These are phyloP conservation scores for Kwoniella europaea DNA, from an alignment of 768 basidiomycete genomes.

Conservation along the genomic window DNA sequence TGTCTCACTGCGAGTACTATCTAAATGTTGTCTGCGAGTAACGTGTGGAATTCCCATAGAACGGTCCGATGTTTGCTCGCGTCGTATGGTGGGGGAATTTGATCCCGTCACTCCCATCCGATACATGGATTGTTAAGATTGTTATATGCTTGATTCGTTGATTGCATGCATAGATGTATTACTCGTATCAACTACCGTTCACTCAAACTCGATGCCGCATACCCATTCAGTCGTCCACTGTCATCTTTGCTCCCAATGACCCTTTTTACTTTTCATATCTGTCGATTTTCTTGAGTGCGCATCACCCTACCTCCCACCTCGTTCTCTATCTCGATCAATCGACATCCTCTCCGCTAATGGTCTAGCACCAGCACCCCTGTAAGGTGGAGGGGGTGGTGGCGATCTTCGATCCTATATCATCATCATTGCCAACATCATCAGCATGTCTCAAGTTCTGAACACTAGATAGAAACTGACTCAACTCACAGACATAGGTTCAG, in stretches of 20 bases:
- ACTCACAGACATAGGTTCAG: slow-evolving; percentile 29
- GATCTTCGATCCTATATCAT: slow-evolving; percentile 10
- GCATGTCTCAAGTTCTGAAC: background rate
- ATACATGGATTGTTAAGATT: too few species aligned
- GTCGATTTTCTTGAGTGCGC: background rate
- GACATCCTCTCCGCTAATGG: slow-evolving; percentile 28
- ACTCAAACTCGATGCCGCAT: too few species aligned
- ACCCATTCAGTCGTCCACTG: background rate
- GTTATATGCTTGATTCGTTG: too few species aligned
- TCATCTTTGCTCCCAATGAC: background rate
- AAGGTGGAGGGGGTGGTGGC: slow-evolving; percentile 5
- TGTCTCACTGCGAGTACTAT: background rate
- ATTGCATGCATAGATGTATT: too few species aligned
- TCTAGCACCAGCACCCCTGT: background rate
- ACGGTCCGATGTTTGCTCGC: background rate
- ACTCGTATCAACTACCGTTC: too few species aligned
- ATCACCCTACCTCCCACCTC: background rate
- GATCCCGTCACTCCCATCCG: background rate
- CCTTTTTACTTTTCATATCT: background rate
- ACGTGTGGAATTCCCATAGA: background rate
- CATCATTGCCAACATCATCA: background rate
- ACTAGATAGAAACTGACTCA: too few species aligned
- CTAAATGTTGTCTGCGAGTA: background rate
- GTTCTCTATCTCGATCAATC: slow-evolving; percentile 2
- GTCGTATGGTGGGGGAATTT: background rate